These are phyloP conservation scores for Metschnikowia matae DNA, from an alignment of 805 yeast genomes.

Conservation along the genomic window DNA sequence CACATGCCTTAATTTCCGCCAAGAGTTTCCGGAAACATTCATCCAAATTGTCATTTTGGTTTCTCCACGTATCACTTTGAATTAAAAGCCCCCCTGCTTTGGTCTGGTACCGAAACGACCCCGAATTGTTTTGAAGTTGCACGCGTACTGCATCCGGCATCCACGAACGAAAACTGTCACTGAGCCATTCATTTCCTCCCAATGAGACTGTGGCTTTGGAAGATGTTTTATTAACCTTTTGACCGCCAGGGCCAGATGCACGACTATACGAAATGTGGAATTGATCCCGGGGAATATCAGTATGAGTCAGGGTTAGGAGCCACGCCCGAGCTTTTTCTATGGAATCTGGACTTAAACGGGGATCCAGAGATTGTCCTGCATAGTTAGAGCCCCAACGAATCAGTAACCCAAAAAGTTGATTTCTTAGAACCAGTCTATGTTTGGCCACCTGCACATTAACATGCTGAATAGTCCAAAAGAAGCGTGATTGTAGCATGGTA, in stretches of 20 bases:
- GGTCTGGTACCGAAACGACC: constrained; percentile 50
- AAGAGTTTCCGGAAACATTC: constrained; percentile 60
- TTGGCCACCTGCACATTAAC: no score
- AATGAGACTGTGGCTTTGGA: constrained; percentile 63
- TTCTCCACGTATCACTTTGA: constrained; percentile 57
- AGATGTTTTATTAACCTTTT: constrained; percentile 71
- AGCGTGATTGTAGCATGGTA: neutral
- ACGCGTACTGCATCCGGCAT: constrained; percentile 49
- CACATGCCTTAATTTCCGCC: constrained; percentile 44
- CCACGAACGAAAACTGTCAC: constrained; percentile 45
- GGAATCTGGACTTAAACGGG: neutral
- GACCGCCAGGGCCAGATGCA: constrained; percentile 86
- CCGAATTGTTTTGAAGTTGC: constrained; percentile 35
- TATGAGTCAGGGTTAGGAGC: constrained; percentile 30
- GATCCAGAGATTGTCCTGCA: neutral
- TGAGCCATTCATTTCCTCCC: constrained; percentile 39
- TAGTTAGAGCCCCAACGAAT: no score
- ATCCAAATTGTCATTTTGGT: constrained; percentile 52
- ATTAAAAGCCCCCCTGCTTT: constrained; percentile 53
- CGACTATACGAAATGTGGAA: constrained; percentile 49
- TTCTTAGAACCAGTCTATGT: no score
- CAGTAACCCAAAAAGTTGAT: no score
- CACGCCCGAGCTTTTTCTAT: constrained; percentile 37
- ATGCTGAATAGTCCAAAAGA: neutral
- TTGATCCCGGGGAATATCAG: constrained; percentile 40